Base-by-base conservation (phyloP, 352 stramenopile species). In the Phytophthora megakarya region DNA sequence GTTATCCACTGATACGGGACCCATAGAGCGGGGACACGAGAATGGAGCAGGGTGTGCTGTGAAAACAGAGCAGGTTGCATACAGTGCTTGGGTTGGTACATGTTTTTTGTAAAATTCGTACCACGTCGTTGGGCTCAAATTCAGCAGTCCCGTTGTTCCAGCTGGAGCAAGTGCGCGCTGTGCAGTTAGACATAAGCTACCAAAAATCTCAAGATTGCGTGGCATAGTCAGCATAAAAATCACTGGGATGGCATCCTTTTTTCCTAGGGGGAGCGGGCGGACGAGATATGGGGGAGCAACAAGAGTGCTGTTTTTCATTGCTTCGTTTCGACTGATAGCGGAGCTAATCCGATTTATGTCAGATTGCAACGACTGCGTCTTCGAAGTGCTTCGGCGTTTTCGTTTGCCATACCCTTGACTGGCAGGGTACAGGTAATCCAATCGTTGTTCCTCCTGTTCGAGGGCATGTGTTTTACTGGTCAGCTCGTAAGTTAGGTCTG, bases 181-280 rank as follows among this genome's bases (percentile, higher is more conserved):
- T 4, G 76, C 75, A 7, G 23, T 48, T 1, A 76, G 13, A 21
- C 68, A 84, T n/a, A 89, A 52, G 13, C 71, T 70, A 0, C 56
- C 75, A 11, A 81, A 37, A 22, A 80, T 53, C 16, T 76, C 66
- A 12, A 89, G 26, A 19, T 83, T 58, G 9, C 50, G 51, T 0
- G 80, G 78, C 38, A 82, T 67, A 0, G 64, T 49, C 5, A 86
- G 26, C 38, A 81, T 81, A 40, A 86, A 86, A 15, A 90, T 61
- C 6, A 80, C 50, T 40, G 75, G 56, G 15, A 79, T 46, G 0
- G 70, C 74, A 5, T 76, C 63, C 0, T 18, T 5, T 19, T 50
- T 51, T 13, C 63, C 22, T 12, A 30, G 45, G 11, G 78, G 76
- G 11, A 89, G 64, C 0, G 74, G 69, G 15, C 57, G 73, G 4